Base-by-base conservation (phyloP, 1,139 yeast species). In the Insectozyma bohioensis region DNA sequence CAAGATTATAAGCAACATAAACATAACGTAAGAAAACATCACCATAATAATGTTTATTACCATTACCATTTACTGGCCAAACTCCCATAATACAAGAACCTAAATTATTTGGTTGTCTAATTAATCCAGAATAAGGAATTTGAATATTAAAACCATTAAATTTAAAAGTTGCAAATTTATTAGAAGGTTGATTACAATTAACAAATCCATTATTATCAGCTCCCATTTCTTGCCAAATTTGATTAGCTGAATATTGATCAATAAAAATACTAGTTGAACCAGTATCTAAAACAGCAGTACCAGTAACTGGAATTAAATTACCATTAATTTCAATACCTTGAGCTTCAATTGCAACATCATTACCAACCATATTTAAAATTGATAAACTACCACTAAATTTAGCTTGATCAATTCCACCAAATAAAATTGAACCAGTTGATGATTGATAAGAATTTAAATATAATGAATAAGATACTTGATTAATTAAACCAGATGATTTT, bases 1-100 rank as follows among this genome's bases (percentile, higher is more conserved):
- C 39, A n/a, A 31, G 54, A 22, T 58, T 64, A 18, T 45, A 49
- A 2, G 61, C 65, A 39, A 39, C 46, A 6, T 77, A 76, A 25
- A 61, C 68, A 36, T 61, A 54, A 45, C 72, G 78, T 35, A 47
- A 55, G 20, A 68, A 56, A 28, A 61, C 64, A 12, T 78, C 72
- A 35, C 66, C 67, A 20, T 23, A 17, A 15, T 23, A 28, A 11
- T 20, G 24, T 6, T 24, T 22, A 5, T 15, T n/a, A 12, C 24
- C 27, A 11, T 26, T 28, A 22, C 6, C 14, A 15, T 12, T 18
- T 12, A 18, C 12, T 3, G 22, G 19, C n/a, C n/a, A n/a, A 17
- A 33, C 25, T n/a, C 36, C 25, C 10, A 30, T 15, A 13, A 18
- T 18, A 25, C 36, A 33, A 17, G 6, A 5, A 14, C 13, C 17